These are phyloP conservation scores for Colletotrichum melonis DNA, from an alignment of 2,329 filamentous ascomycete genomes.

Conservation along the genomic window DNA sequence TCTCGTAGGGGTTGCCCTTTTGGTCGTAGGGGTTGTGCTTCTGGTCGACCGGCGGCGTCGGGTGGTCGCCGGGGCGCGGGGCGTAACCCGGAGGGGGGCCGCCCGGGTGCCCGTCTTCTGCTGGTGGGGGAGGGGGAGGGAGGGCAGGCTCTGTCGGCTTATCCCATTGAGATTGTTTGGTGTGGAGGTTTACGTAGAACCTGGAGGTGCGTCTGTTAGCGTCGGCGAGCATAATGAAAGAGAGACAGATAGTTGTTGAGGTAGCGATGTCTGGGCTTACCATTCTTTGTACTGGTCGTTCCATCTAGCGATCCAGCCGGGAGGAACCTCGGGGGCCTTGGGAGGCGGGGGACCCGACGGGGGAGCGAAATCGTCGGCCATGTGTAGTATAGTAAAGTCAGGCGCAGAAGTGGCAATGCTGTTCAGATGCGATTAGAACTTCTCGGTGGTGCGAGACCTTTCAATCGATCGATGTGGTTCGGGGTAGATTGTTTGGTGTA, in stretches of 20 bases:
- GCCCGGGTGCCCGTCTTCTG: constrained; percentile 51
- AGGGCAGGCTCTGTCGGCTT: constrained; percentile 78
- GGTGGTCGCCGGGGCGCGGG: constrained; percentile 53
- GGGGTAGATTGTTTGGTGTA: neutral
- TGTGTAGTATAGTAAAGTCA: constrained; percentile 40
- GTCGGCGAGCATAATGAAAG: neutral
- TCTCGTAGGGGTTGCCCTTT: constrained; percentile 69
- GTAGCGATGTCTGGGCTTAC: constrained; percentile 50
- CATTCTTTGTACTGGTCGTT: constrained; percentile 92
- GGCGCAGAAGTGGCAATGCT: neutral
- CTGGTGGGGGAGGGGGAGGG: constrained; percentile 55
- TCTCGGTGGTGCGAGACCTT: neutral
- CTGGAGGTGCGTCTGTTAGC: constrained; percentile 52
- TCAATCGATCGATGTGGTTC: neutral
- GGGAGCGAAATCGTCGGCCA: constrained; percentile 67
- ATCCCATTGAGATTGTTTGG: constrained; percentile 92
- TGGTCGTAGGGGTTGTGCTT: constrained; percentile 73
- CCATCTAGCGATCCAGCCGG: constrained; percentile 86
- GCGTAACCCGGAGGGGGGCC: constrained; percentile 78
- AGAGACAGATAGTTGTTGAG: neutral
- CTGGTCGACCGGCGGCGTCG: constrained; percentile 56
- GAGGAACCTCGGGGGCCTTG: constrained; percentile 70
- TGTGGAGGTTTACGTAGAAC: constrained; percentile 93
- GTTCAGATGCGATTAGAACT: neutral
- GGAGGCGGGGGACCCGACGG: constrained; percentile 68